Base-by-base conservation (phyloP, 2,329 filamentous ascomycete genomes). In the Fusarium zealandicum region DNA sequence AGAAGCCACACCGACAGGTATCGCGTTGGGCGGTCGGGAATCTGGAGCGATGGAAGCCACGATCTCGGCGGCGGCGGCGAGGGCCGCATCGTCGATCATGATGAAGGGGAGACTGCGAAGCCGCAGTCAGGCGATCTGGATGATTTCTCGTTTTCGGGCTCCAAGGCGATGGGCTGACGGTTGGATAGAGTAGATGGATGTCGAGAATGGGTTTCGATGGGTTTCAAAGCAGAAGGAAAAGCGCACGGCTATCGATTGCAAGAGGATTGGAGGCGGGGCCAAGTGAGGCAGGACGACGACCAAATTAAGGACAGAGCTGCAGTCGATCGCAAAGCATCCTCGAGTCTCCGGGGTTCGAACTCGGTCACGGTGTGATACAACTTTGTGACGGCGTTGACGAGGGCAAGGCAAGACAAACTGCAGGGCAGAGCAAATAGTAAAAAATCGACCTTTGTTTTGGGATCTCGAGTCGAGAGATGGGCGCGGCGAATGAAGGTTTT, bases 41-140 rank as follows among this genome's bases (percentile, higher is more conserved):
- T 79, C 76, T 57, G 72, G 70, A 54, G 81, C 82, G 54, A 86
- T 73, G 57, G 75, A 77, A 65, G 80, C 78, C 62, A 86, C 75
- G 61, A 85, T 76, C 67, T 81, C 76, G 65, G 81, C 78, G 31
- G 80, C 78, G 38, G 82, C 81, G 63, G 75, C 77, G 71, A 85
- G 73, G 64, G 79, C 80, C 69, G 79, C 75, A 66, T 85, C 80
- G 72, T 84, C 81, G 63, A 79, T 78, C 80, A 82, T 82, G 55
- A 62, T 59, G 54, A 48, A 53, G 60, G 50, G 54, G 49, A 53
- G 61, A 67, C 65, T 70, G 66, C 64, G 54, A 31, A 20, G 60
- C 54, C 63, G 68, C 67, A 70, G 68, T 66, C 61, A 54, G 54
- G 62, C 59, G 59, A 59, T 37, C 20, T 35, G 35, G 27, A 38